A percentile compares a stretch with the other conserved stretches of the same genome.
Conservation (phyloP, 2,329 filamentous ascomycete species). For the Penicillium freii region DNA sequence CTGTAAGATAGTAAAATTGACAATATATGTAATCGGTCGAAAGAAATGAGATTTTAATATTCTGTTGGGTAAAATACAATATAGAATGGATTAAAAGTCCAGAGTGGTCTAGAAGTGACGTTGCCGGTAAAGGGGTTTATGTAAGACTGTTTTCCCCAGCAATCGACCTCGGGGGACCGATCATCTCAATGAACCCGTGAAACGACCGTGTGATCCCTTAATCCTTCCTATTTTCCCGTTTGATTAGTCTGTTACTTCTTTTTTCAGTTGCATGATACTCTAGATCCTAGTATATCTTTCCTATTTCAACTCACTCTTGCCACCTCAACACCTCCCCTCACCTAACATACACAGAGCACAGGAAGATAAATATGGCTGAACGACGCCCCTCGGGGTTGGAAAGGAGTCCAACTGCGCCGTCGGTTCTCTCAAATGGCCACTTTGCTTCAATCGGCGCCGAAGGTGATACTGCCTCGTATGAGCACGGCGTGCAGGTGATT, state of each 20-base stretch:
- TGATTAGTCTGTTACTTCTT: constrained; percentile 13
- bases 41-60: neutral
- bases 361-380: constrained; percentile 24
- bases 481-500: constrained; percentile 95
- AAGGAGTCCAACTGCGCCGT: constrained; percentile 34
- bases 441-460: constrained; percentile 45
- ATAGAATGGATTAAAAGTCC: neutral
- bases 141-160: constrained; percentile 20
- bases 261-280: constrained; percentile 14
- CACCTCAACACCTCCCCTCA: constrained; percentile 9
- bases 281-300: constrained; percentile 13
- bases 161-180: constrained; percentile 22
- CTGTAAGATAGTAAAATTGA: neutral
- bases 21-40: neutral
- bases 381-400: constrained; percentile 25
- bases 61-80: too few species aligned
- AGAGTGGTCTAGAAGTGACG: neutral
- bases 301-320: constrained; percentile 11
- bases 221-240: neutral
- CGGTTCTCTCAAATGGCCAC: constrained; percentile 47
- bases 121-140: constrained; percentile 15
- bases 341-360: constrained; percentile 1
- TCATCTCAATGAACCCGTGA: constrained; percentile 18
- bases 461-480: constrained; percentile 55
- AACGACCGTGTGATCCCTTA: constrained; percentile 17